Evolutionary conservation across 345 rosid species (phyloP).

Genomic region (Passiflora organensis): DNA sequence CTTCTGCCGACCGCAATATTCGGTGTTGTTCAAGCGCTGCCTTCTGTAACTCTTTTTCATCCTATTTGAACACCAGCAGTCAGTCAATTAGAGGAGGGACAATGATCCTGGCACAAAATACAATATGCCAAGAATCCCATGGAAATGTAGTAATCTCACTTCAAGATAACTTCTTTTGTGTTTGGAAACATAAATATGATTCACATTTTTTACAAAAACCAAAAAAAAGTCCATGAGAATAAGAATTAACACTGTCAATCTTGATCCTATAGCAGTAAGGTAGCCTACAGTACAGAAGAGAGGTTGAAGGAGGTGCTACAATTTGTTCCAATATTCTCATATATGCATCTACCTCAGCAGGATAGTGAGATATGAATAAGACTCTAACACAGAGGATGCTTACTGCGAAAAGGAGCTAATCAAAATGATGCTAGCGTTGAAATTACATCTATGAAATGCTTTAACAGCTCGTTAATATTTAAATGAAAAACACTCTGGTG

Average conservation of each 20-base stretch:
- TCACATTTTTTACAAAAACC: too few species aligned
- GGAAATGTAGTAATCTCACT: not conserved
- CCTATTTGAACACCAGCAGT: constrained; percentile 38
- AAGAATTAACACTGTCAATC: not conserved
- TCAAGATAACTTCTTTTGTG: not conserved
- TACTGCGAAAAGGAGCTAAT: too few species aligned
- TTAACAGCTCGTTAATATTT: too few species aligned
- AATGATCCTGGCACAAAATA: not conserved
- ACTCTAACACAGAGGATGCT: too few species aligned
- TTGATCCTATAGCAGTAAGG: not conserved
- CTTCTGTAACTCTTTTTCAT: constrained; percentile 87
- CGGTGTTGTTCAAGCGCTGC: constrained; percentile 78
- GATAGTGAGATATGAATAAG: too few species aligned
- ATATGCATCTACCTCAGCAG: too few species aligned
- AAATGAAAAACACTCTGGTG: too few species aligned
- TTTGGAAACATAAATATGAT: not conserved
- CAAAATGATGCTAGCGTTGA: too few species aligned
- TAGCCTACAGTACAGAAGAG: not conserved
- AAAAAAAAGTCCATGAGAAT: too few species aligned
- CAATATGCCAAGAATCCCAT: not conserved
- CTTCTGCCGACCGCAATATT: constrained; percentile 54
- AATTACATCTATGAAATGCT: too few species aligned
- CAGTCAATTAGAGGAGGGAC: constrained; percentile 6
- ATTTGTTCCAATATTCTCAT: too few species aligned
- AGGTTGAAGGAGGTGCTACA: too few species aligned